Percentiles rank a stretch among this genome's conserved stretches.
phyloP scores from a whole-genome alignment of 1,139 yeast genomes.

The Meyerozyma carpophila region DNA sequence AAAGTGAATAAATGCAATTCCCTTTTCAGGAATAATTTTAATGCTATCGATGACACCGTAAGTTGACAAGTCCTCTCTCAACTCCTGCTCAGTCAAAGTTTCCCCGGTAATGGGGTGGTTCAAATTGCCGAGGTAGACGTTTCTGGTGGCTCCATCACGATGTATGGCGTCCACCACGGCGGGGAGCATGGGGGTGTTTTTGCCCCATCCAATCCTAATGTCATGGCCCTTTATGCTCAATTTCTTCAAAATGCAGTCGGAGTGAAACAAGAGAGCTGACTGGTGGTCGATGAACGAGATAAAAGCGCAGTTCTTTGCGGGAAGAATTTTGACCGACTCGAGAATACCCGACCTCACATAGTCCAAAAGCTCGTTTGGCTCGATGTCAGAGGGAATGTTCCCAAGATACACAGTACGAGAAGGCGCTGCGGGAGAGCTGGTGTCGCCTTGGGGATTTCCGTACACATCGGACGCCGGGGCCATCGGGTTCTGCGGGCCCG shows the following conservation, averaged over 20 bases:
- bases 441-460: constrained; percentile 7
- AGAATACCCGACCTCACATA: constrained; percentile 89
- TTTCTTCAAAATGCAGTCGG: constrained; percentile 56
- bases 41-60: constrained; percentile 55
- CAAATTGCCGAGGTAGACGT: constrained; percentile 77
- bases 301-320: constrained; percentile 56
- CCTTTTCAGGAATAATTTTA: constrained; percentile 53
- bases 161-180: constrained; percentile 70
- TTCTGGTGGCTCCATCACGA: constrained; percentile 86
- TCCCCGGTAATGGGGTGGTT: constrained; percentile 42
- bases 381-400: constrained; percentile 76
- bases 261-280: constrained; percentile 55
- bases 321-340: constrained; percentile 62
- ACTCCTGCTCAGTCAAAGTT: constrained; percentile 54
- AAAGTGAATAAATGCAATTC: constrained; percentile 58
- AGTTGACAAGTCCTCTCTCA: constrained; percentile 42
- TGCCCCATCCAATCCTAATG: constrained; percentile 66
- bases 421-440: constrained; percentile 42
- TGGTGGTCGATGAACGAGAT: constrained; percentile 59
- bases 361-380: constrained; percentile 77
- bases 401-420: constrained; percentile 89
- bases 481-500: not conserved
- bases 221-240: constrained; percentile 53
- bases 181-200: constrained; percentile 59
- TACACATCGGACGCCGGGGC: constrained; percentile 2